Percentiles rank a stretch among this genome's conserved stretches.
phyloP scores from a whole-genome alignment of 78 protist species.

The Cavenderia fasciculata region DNA sequence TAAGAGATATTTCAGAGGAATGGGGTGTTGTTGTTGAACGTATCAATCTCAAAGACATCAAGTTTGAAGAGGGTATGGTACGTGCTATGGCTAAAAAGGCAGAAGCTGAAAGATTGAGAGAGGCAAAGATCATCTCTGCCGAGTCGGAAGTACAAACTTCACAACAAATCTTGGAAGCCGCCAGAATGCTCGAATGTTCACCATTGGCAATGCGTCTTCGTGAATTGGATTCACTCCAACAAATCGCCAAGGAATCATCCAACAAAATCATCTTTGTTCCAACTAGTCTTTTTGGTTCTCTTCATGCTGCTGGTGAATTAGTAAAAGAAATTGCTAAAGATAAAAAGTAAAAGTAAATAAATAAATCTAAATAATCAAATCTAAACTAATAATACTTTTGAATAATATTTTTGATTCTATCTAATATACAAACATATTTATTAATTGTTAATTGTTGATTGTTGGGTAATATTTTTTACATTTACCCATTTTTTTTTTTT shows the following conservation, averaged over 20 bases:
- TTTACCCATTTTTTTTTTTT: no score
- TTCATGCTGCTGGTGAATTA: no score
- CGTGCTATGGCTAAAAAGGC: constrained; percentile 64
- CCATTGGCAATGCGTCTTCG: constrained; percentile 21
- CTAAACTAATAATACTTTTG: no score
- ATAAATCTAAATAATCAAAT: no score
- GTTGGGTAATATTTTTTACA: no score
- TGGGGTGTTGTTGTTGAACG: constrained; percentile 33
- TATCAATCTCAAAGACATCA: constrained; percentile 42
- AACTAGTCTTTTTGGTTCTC: background rate
- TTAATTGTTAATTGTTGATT: no score
- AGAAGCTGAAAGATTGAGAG: constrained; percentile 46
- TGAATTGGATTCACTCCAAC: constrained; percentile 34
- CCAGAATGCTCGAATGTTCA: constrained; percentile 23
- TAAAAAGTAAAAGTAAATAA: no score
- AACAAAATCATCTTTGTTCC: constrained; percentile 21
- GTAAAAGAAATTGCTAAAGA: no score
- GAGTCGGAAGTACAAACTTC: constrained; percentile 23
- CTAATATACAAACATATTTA: no score
- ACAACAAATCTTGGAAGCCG: constrained; percentile 25
- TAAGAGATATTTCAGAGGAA: background rate
- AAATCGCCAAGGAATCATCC: constrained; percentile 55
- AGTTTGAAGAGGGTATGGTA: constrained; percentile 46
- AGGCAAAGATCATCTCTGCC: constrained; percentile 31
- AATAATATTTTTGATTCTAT: no score